Evolutionary conservation across 148 eudicot genomes (phyloP).

Genomic region (Fallopia convolvulus): DNA sequence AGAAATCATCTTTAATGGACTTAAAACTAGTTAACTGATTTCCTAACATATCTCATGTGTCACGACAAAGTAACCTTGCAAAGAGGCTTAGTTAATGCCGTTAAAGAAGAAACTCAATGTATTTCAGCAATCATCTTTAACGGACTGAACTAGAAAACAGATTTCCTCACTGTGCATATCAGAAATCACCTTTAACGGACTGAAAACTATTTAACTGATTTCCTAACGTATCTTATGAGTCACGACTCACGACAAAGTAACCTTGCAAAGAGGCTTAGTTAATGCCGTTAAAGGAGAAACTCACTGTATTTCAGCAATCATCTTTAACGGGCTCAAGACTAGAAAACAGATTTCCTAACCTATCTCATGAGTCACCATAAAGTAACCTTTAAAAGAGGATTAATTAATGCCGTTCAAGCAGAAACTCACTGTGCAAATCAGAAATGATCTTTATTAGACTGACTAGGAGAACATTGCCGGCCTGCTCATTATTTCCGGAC

Average conservation of each 20-base stretch:
- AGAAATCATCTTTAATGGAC: neutral
- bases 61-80: too few relatives aligned
- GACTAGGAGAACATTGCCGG: neutral
- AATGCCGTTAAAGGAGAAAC: neutral
- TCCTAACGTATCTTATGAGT: neutral
- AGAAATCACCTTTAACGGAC: neutral
- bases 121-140: too few relatives aligned
- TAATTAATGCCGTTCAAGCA: too few relatives aligned
- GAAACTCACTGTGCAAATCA: neutral
- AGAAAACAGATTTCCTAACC: too few relatives aligned
- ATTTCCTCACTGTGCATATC: neutral
- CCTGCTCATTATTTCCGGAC: slow-evolving; percentile 1
- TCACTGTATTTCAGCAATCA: neutral
- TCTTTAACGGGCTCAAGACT: neutral
- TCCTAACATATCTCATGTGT: too few relatives aligned
- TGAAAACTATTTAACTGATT: neutral
- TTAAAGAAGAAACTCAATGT: too few relatives aligned
- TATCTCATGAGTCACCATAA: too few relatives aligned
- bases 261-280: neutral
- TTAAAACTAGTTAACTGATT: too few relatives aligned
- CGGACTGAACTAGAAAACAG: neutral
- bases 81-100: too few relatives aligned
- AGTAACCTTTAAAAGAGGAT: too few relatives aligned
- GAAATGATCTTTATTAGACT: neutral
- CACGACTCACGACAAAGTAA: neutral